Conservation (phyloP, 148 eudicot species). For the Rhododendron griersonianum region DNA sequence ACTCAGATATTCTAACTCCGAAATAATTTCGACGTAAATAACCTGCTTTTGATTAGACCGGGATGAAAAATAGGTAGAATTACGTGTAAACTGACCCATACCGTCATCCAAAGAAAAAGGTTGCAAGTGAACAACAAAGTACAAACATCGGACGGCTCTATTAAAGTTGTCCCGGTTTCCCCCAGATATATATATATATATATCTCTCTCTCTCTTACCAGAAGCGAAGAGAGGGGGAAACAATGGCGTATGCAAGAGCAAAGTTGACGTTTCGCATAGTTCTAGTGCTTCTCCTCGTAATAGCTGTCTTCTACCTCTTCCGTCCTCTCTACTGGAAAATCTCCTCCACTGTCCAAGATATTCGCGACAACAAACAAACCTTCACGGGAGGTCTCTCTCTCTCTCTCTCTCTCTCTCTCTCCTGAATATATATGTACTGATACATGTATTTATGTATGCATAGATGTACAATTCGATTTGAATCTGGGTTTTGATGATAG, state of each 20-base stretch:
- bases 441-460: not conserved
- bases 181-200: too few species aligned
- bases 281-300: slow-evolving; percentile 15
- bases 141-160: too few species aligned
- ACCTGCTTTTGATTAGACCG: too few species aligned
- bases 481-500: not conserved
- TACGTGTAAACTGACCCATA: too few species aligned
- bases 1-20: too few species aligned
- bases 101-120: too few species aligned
- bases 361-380: slow-evolving; percentile 48
- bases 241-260: slow-evolving; percentile 39
- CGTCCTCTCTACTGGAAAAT: slow-evolving; percentile 68
- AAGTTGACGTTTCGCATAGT: slow-evolving; percentile 28
- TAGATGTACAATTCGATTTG: not conserved
- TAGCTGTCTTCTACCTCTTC: slow-evolving; percentile 41
- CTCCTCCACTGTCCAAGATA: slow-evolving; percentile 56
- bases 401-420: not conserved
- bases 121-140: too few species aligned
- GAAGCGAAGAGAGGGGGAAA: not conserved
- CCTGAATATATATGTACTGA: too few species aligned
- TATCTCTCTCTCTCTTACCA: not conserved
- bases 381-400: slow-evolving; percentile 37
- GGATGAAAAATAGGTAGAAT: too few species aligned
- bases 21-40: too few species aligned
- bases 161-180: too few species aligned